phyloP scores from a whole-genome alignment of 495 filamentous ascomycete species.

The Durotheca rogersii region DNA sequence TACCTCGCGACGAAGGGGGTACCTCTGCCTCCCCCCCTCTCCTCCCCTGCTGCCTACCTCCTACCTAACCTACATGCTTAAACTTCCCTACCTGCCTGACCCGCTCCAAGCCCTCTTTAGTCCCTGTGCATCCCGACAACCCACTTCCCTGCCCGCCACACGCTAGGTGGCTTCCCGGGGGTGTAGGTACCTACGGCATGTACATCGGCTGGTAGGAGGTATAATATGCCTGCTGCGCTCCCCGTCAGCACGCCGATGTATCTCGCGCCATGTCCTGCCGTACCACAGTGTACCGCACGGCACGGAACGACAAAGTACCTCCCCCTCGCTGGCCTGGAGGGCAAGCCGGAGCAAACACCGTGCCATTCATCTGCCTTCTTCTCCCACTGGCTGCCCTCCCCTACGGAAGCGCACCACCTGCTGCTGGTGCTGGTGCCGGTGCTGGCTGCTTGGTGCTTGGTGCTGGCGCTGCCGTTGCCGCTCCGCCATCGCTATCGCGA shows the following conservation, averaged over 20 bases:
- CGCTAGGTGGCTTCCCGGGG: no score
- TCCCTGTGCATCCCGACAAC: conserved; percentile 20
- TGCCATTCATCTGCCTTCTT: conserved; percentile 26
- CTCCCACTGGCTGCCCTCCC: conserved; percentile 15
- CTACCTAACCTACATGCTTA: conserved; percentile 3
- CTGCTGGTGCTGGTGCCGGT: no score
- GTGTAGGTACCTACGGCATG: conserved; percentile 8
- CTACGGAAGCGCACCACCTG: no score
- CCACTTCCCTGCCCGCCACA: conserved; percentile 1
- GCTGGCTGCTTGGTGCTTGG: no score
- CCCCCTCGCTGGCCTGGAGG: conserved; percentile 17
- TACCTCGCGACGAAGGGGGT: conserved; percentile 10
- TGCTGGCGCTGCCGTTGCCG: no score
- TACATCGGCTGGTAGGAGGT: no score
- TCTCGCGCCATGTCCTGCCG: conserved; percentile 9
- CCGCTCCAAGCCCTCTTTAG: not conserved
- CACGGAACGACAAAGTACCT: conserved; percentile 29
- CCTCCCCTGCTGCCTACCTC: conserved; percentile 6
- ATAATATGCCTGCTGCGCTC: not conserved
- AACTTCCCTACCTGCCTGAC: no score
- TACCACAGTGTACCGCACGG: conserved; percentile 30
- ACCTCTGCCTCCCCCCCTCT: not conserved
- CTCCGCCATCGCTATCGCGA: no score
- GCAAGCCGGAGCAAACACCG: conserved; percentile 32
- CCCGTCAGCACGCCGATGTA: conserved; percentile 16